These are phyloP conservation scores for Vanderwaltozyma yarrowii DNA, from an alignment of 805 yeast genomes.

Conservation along the genomic window DNA sequence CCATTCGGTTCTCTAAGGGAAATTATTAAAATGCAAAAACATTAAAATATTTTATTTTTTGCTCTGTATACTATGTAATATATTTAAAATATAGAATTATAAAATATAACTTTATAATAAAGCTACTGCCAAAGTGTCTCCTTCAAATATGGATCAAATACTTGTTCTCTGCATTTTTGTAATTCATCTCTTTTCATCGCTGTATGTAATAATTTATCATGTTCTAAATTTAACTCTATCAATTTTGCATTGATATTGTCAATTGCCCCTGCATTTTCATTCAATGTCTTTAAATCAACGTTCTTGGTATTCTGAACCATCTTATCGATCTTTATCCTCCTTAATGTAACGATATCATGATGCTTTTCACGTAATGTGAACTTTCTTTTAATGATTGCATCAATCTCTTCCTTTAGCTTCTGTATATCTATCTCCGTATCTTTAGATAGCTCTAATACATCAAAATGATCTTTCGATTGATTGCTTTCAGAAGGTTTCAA, in stretches of 20 bases:
- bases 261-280: not conserved
- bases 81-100: not conserved
- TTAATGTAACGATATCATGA: constrained; percentile 14
- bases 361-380: constrained; percentile 27
- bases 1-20: constrained; percentile 59
- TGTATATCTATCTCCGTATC: constrained; percentile 18
- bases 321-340: not conserved
- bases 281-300: not conserved
- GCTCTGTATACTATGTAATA: not conserved
- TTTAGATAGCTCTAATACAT: constrained; percentile 11
- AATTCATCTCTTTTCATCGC: constrained; percentile 16
- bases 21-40: constrained; percentile 36
- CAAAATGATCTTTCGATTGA: constrained; percentile 36
- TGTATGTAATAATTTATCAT: constrained; percentile 19
- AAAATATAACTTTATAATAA: not conserved
- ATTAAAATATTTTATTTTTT: too few species aligned
- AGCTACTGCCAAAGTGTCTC: constrained; percentile 1
- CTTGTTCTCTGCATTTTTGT: constrained; percentile 21
- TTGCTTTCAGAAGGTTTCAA: constrained; percentile 38
- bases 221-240: constrained; percentile 18
- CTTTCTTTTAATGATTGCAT: constrained; percentile 30
- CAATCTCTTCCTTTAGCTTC: constrained; percentile 31
- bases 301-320: not conserved
- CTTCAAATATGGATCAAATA: constrained; percentile 4
- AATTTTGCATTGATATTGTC: not conserved